These are phyloP conservation scores for Helminthosporium solani DNA, from an alignment of 2,329 filamentous ascomycete genomes.

Conservation along the genomic window DNA sequence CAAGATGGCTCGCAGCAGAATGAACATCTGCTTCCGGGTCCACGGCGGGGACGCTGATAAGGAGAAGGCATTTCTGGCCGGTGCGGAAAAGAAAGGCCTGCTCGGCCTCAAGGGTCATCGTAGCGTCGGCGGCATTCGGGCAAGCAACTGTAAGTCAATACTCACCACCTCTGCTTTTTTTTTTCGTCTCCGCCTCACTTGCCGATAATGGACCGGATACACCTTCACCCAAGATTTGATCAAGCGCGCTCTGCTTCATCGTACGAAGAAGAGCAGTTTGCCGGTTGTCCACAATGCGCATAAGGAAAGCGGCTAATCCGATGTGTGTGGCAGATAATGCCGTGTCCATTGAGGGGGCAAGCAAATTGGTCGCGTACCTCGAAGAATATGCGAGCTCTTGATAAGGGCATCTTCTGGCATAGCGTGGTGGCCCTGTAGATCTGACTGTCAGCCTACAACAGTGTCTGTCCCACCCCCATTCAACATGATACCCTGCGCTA, in stretches of 20 bases:
- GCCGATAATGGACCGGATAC: no score
- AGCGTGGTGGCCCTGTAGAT: conserved; percentile 9
- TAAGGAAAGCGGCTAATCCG: conserved; percentile 17
- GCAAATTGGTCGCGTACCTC: conserved; percentile 68
- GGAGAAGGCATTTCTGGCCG: conserved; percentile 78
- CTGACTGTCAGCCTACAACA: not conserved
- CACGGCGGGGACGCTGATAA: conserved; percentile 63
- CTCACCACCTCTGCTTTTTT: conserved; percentile 1
- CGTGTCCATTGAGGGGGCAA: conserved; percentile 65
- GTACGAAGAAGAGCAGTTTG: no score
- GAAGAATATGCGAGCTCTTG: conserved; percentile 55
- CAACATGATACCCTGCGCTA: conserved; percentile 28
- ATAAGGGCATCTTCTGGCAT: conserved; percentile 17
- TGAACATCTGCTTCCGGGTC: conserved; percentile 94
- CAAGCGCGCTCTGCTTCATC: no score
- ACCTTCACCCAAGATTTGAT: no score
- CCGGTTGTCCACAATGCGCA: not conserved
- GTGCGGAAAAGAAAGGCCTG: conserved; percentile 67
- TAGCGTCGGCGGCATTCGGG: conserved; percentile 80
- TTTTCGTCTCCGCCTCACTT: no score
- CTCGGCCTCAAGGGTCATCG: conserved; percentile 87
- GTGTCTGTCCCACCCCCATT: conserved; percentile 12
- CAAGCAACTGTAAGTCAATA: conserved; percentile 66
- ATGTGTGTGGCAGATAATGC: conserved; percentile 64
- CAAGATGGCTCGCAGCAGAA: conserved; percentile 73